A percentile compares a stretch with the other conserved stretches of the same genome.
These are phyloP conservation scores for Alnus rubra DNA, from an alignment of 306 rosid genomes.

Conservation along the genomic window DNA sequence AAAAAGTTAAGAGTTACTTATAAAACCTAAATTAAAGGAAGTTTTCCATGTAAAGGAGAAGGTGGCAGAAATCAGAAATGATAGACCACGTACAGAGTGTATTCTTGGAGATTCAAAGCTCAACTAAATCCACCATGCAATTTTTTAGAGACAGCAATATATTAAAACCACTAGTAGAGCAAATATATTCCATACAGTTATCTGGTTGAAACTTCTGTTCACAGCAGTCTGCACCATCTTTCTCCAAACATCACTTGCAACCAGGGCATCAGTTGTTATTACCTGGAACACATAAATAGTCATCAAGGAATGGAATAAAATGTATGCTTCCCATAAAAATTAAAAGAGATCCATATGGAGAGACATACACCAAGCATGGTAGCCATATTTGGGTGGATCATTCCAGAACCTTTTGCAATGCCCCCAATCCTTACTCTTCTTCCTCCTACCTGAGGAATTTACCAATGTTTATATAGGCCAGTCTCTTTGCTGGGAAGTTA, in stretches of 20 bases:
- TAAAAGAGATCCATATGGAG: constrained; percentile 24
- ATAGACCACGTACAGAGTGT: not conserved
- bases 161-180: not conserved
- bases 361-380: constrained; percentile 90
- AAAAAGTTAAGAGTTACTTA: not conserved
- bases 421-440: constrained; percentile 77
- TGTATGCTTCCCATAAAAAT: constrained; percentile 12
- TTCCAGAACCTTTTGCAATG: constrained; percentile 98
- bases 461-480: constrained; percentile 18
- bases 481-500: not conserved
- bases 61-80: not conserved
- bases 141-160: not conserved
- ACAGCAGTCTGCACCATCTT: constrained; percentile 85
- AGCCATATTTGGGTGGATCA: constrained; percentile 99
- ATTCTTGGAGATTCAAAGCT: not conserved
- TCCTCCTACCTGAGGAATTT: constrained; percentile 66
- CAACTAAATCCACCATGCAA: not conserved
- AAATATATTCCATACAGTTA: constrained; percentile 58
- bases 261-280: constrained; percentile 86
- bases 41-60: not conserved
- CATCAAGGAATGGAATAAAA: not conserved
- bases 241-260: constrained; percentile 77
- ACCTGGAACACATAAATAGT: constrained; percentile 46
- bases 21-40: not conserved
- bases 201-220: constrained; percentile 93